Conservation (phyloP, 1,139 yeast species). For the Wickerhamomyces sp. region DNA sequence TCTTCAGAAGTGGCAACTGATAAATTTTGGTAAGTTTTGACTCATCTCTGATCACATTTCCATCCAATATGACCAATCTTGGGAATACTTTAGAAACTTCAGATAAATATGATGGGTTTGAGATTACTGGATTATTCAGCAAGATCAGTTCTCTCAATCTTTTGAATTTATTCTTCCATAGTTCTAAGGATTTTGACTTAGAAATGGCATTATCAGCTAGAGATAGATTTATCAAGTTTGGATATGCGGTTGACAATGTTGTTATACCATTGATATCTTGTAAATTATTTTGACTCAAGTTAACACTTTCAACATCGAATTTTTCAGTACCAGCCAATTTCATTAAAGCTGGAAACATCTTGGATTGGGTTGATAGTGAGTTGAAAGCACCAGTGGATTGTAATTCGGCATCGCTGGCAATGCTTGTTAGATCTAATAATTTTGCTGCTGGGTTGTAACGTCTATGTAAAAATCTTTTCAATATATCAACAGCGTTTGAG, state of each 20-base stretch:
- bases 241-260: conserved; percentile 69
- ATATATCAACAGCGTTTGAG: conserved; percentile 51
- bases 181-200: conserved; percentile 56
- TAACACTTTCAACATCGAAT: conserved; percentile 62
- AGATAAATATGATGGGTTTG: conserved; percentile 44
- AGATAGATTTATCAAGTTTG: conserved; percentile 71
- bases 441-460: conserved; percentile 63
- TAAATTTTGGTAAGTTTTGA: conserved; percentile 46
- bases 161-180: conserved; percentile 75
- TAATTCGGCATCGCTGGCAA: conserved; percentile 63
- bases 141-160: conserved; percentile 70
- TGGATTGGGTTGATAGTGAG: conserved; percentile 53
- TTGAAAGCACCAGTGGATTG: conserved; percentile 62
- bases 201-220: conserved; percentile 69
- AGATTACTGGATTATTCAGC: conserved; percentile 70
- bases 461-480: conserved; percentile 55
- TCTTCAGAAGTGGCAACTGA: conserved; percentile 45
- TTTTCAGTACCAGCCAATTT: conserved; percentile 57
- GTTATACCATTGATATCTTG: conserved; percentile 59
- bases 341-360: conserved; percentile 89
- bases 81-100: conserved; percentile 77
- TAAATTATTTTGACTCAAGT: conserved; percentile 66
- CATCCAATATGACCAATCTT: conserved; percentile 71
- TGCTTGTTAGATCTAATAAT: conserved; percentile 66
- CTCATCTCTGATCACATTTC: conserved; percentile 72